Evolutionary conservation across 2,329 filamentous ascomycete genomes (phyloP).

Genomic region (Chrysosporium keratinophilum): DNA sequence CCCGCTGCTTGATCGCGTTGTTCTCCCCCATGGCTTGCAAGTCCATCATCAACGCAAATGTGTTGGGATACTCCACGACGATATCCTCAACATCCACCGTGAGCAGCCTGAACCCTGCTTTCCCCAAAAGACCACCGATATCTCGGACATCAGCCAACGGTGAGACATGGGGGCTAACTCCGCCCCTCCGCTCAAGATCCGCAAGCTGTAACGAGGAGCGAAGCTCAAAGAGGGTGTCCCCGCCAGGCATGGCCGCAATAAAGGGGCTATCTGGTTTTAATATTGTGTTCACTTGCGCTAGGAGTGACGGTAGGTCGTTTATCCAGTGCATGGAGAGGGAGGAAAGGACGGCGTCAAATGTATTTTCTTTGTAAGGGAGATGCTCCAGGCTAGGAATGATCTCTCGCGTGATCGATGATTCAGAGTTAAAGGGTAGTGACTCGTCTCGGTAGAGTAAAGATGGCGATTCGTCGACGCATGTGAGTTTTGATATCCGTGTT

Average conservation of each 20-base stretch:
- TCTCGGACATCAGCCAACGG: conserved; percentile 87
- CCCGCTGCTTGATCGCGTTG: conserved; percentile 77
- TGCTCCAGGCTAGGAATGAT: conserved; percentile 59
- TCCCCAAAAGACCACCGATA: conserved; percentile 73
- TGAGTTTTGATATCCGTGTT: conserved; percentile 60
- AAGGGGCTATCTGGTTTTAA: conserved; percentile 88
- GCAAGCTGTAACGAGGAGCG: conserved; percentile 88
- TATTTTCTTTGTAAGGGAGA: conserved; percentile 62
- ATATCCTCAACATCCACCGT: conserved; percentile 98
- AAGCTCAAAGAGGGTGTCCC: conserved; percentile 86
- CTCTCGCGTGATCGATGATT: conserved; percentile 61
- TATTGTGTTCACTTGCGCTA: conserved; percentile 73
- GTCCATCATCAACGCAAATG: conserved; percentile 84
- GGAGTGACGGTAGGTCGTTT: conserved; percentile 80
- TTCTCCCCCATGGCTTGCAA: conserved; percentile 93
- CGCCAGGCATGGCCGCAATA: conserved; percentile 91
- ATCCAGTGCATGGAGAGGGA: conserved; percentile 92
- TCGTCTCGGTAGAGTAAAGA: conserved; percentile 71
- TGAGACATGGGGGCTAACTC: conserved; percentile 80
- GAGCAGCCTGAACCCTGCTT: conserved; percentile 85
- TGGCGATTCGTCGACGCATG: conserved; percentile 71
- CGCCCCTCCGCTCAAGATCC: conserved; percentile 81
- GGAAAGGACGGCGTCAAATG: conserved; percentile 83
- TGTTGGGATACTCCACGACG: conserved; percentile 84
- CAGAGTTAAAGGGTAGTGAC: conserved; percentile 53